A percentile compares a stretch with the other conserved stretches of the same genome.
Conservation (phyloP, 2,329 filamentous ascomycete genomes). For the Madurella fahalii region DNA sequence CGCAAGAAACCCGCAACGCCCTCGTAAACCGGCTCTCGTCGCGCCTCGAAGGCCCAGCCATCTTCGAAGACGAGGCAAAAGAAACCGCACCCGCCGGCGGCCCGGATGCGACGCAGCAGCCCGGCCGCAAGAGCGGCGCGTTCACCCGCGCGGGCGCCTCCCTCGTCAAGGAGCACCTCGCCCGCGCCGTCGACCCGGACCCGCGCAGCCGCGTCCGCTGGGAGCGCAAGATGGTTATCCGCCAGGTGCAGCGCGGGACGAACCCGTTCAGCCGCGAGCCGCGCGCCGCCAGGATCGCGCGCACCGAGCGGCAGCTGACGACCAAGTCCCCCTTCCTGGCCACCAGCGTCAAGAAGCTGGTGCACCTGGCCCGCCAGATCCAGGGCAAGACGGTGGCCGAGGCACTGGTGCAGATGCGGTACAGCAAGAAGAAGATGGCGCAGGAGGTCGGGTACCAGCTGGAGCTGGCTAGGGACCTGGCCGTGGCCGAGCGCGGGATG, state of each 20-base stretch:
- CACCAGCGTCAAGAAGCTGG: constrained; percentile 89
- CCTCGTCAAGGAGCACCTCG: constrained; percentile 50
- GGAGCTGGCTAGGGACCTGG: constrained; percentile 74
- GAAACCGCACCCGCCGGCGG: neutral
- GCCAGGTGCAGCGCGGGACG: constrained; percentile 65
- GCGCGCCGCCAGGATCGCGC: constrained; percentile 62
- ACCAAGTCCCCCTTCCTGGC: constrained; percentile 69
- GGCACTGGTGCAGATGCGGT: constrained; percentile 90
- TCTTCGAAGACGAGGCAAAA: constrained; percentile 45
- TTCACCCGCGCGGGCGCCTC: constrained; percentile 28
- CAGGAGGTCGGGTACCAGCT: constrained; percentile 75
- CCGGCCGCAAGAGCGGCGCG: neutral
- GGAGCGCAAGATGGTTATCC: constrained; percentile 80
- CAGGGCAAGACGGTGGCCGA: constrained; percentile 91
- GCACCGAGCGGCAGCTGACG: constrained; percentile 52
- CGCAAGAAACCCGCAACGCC: constrained; percentile 10
- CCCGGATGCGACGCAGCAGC: neutral
- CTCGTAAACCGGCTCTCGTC: constrained; percentile 12
- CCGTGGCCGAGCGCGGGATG: constrained; percentile 80
- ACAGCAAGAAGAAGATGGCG: constrained; percentile 89
- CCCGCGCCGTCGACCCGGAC: constrained; percentile 67
- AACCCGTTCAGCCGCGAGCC: constrained; percentile 52
- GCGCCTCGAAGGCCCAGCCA: constrained; percentile 44
- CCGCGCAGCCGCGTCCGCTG: constrained; percentile 67
- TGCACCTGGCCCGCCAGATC: constrained; percentile 81